Conservation (phyloP, 306 rosid genomes). For the Trifolium subterraneum region DNA sequence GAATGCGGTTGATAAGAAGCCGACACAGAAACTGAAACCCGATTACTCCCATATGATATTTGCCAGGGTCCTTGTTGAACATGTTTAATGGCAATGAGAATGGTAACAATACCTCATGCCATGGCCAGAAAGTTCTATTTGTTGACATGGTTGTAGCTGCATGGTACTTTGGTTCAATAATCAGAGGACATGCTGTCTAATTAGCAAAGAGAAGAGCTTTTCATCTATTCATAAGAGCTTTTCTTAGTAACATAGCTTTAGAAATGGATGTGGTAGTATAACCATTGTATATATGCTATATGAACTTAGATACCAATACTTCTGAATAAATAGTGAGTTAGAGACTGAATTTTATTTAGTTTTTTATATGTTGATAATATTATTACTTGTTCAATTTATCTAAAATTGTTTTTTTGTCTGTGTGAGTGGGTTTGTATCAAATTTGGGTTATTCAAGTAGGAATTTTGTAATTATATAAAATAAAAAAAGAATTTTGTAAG, state of each 20-base stretch:
- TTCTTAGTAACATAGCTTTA: not conserved
- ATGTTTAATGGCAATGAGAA: not conserved
- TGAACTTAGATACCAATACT: not conserved
- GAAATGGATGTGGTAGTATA: not conserved
- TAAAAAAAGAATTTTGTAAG: not conserved
- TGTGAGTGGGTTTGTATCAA: not conserved
- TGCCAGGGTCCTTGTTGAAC: not conserved
- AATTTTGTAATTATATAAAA: no score
- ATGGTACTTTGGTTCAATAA: not conserved
- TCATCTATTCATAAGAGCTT: conserved; percentile 2
- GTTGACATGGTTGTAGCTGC: no score
- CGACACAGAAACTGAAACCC: not conserved
- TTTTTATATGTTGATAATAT: not conserved
- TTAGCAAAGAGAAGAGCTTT: not conserved
- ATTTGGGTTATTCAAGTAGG: not conserved
- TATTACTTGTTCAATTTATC: not conserved
- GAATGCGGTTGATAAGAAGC: not conserved
- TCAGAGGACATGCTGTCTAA: not conserved
- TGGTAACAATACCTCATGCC: no score
- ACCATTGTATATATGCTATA: not conserved
- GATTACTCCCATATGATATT: not conserved
- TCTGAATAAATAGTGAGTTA: not conserved
- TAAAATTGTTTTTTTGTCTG: not conserved
- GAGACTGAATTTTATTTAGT: not conserved
- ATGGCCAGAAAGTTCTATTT: not conserved